phyloP scores from a whole-genome alignment of 306 rosid species.

The Alnus glutinosa region DNA sequence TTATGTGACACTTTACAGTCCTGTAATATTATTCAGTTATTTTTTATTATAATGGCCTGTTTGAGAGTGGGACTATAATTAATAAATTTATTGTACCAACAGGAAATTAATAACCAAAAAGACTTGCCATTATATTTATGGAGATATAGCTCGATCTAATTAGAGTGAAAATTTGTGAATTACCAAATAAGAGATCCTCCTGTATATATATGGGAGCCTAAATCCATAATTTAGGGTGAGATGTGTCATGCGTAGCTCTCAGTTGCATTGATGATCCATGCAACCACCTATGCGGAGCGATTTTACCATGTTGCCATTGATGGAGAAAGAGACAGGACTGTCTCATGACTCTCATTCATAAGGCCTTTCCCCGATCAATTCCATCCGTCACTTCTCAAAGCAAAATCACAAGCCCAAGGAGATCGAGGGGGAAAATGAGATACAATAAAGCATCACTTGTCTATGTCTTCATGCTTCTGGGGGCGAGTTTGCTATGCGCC shows the following conservation, averaged over 20 bases:
- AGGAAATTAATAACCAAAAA: too few relatives aligned
- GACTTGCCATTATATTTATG: too few relatives aligned
- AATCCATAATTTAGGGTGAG: not conserved
- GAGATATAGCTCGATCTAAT: too few relatives aligned
- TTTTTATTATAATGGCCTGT: too few relatives aligned
- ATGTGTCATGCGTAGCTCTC: not conserved
- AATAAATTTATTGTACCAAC: too few relatives aligned
- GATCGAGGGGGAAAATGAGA: slow-evolving; percentile 20
- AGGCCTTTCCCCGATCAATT: not conserved
- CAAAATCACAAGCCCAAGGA: not conserved
- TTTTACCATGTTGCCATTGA: not conserved
- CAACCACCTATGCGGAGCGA: not conserved
- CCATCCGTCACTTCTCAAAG: not conserved
- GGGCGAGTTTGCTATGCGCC: slow-evolving; percentile 12
- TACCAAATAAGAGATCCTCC: too few relatives aligned
- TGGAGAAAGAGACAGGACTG: not conserved
- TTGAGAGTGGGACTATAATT: too few relatives aligned
- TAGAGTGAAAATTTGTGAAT: too few relatives aligned
- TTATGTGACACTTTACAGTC: too few relatives aligned
- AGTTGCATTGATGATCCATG: not conserved
- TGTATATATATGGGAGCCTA: not conserved
- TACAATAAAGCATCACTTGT: slow-evolving; percentile 5
- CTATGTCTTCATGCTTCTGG: slow-evolving; percentile 12
- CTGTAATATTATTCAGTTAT: too few relatives aligned
- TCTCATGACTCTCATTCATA: not conserved